Base-by-base conservation (phyloP, 2,329 filamentous ascomycete species). In the Apiospora hydei region DNA sequence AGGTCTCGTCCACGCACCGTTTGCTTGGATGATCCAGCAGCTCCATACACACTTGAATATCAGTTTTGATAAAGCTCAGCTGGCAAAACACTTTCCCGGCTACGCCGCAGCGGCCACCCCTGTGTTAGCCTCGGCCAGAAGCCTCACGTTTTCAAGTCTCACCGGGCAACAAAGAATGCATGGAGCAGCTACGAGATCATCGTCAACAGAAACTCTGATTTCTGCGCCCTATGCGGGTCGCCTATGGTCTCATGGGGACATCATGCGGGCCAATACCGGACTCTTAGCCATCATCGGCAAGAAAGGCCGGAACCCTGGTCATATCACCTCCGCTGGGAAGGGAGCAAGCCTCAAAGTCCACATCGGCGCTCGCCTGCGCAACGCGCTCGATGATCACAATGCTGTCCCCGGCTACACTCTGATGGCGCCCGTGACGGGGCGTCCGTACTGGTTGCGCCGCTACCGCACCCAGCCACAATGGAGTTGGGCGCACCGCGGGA, bases 21-120 rank as follows among this genome's bases (percentile, higher is more conserved):
- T 51, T 51, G 49, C 49, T 10, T 51, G 49, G 49, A 51, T 51
- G 49, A 26, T 51, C 10, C 49, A 51, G n/a, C 49, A 51, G 49
- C 49, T 51, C 1, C 49, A 51, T 14, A 26, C 49, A 51, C 49
- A 51, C n/a, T n/a, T 51, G 8, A 13, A 51, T 24, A 51, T 51
- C 49, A 51, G n/a, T n/a, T 51, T 51, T 51, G 49, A 51, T 14
- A 11, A 51, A 26, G 3, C n/a, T 13, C 49, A 51, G 49, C n/a
- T 51, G 8, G 49, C n/a, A 8, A 51, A n/a, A 3, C n/a, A 7
- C 11, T 51, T 51, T n/a, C 49, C 49, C 2, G 11, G n/a, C 10
- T 51, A 51, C 8, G n/a, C 49, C n/a, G 7, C 21, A 24, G 47
- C 18, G 21, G 8, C 24, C 7, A 10, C 21, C 18, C 4, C 47